These are phyloP conservation scores for Pneumocystis murina DNA, from an alignment of 1,139 yeast species.

Conservation along the genomic window DNA sequence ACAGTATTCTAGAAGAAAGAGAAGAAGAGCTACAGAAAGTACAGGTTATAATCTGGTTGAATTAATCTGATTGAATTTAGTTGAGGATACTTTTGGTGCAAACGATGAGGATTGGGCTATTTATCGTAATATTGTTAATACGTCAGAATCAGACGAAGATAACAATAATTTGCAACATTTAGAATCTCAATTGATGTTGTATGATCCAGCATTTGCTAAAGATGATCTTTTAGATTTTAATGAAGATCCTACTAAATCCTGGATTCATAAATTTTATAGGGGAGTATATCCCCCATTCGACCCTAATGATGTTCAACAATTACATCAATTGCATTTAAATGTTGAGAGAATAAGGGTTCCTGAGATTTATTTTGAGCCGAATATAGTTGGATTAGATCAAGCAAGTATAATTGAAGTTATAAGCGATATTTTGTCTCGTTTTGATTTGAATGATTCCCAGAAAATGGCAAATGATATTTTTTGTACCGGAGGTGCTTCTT, in stretches of 20 bases:
- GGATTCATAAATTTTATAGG: slow-evolving; percentile 67
- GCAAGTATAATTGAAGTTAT: slow-evolving; percentile 75
- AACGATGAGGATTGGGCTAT: slow-evolving; percentile 93
- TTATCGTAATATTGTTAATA: slow-evolving; percentile 68
- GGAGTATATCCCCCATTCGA: slow-evolving; percentile 64
- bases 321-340: slow-evolving; percentile 79
- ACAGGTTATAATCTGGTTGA: slow-evolving; percentile 33
- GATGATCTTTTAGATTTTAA: slow-evolving; percentile 64
- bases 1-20: slow-evolving; percentile 27
- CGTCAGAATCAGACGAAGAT: slow-evolving; percentile 54
- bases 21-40: slow-evolving; percentile 27
- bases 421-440: slow-evolving; percentile 47
- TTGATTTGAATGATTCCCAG: slow-evolving; percentile 33
- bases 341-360: slow-evolving; percentile 86
- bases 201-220: slow-evolving; percentile 75
- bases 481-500: slow-evolving; percentile 73
- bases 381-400: slow-evolving; percentile 87
- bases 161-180: slow-evolving; percentile 49
- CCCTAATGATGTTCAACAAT: slow-evolving; percentile 49
- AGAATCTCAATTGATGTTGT: slow-evolving; percentile 61
- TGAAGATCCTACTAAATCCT: slow-evolving; percentile 72
- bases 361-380: slow-evolving; percentile 85
- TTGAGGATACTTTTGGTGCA: slow-evolving; percentile 89
- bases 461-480: slow-evolving; percentile 39
- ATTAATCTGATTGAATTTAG: slow-evolving; percentile 39